phyloP scores from a whole-genome alignment of 2,329 filamentous ascomycete species.

The Fusarium citri region DNA sequence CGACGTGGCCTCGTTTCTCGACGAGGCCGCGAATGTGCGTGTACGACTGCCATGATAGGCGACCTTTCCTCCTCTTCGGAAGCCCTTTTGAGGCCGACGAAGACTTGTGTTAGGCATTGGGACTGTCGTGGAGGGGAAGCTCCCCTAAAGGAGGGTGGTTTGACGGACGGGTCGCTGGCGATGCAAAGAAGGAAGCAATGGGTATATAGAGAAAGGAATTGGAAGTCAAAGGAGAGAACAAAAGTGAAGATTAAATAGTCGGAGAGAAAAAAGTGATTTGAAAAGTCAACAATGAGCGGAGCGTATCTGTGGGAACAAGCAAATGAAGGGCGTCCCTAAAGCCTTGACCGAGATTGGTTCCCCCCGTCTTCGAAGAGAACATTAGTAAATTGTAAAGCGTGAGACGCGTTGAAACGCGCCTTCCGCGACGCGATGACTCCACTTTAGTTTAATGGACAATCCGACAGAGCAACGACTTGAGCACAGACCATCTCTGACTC shows the following conservation, averaged over 20 bases:
- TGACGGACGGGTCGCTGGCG: slow-evolving; percentile 34
- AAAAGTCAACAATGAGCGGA: slow-evolving; percentile 41
- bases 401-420: slow-evolving; percentile 52
- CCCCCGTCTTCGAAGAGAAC: background rate
- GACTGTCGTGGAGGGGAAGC: slow-evolving; percentile 9
- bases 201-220: slow-evolving; percentile 31
- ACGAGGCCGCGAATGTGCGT: slow-evolving; percentile 83
- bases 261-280: slow-evolving; percentile 16
- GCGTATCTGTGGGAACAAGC: slow-evolving; percentile 39
- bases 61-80: slow-evolving; percentile 74
- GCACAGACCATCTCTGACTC: slow-evolving; percentile 38
- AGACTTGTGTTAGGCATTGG: slow-evolving; percentile 71
- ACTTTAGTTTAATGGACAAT: slow-evolving; percentile 51
- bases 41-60: slow-evolving; percentile 77
- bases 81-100: slow-evolving; percentile 72
- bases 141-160: slow-evolving; percentile 38
- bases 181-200: slow-evolving; percentile 15
- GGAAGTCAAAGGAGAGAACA: background rate
- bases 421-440: slow-evolving; percentile 46
- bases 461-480: slow-evolving; percentile 24
- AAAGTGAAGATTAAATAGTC: slow-evolving; percentile 9
- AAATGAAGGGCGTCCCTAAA: slow-evolving; percentile 38
- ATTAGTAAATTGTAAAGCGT: slow-evolving; percentile 30
- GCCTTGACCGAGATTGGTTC: slow-evolving; percentile 43
- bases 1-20: slow-evolving; percentile 85